Percentiles rank a stretch among this genome's conserved stretches.
Evolutionary conservation across 148 eudicot species (phyloP).

Genomic region (Simmondsia chinensis): DNA sequence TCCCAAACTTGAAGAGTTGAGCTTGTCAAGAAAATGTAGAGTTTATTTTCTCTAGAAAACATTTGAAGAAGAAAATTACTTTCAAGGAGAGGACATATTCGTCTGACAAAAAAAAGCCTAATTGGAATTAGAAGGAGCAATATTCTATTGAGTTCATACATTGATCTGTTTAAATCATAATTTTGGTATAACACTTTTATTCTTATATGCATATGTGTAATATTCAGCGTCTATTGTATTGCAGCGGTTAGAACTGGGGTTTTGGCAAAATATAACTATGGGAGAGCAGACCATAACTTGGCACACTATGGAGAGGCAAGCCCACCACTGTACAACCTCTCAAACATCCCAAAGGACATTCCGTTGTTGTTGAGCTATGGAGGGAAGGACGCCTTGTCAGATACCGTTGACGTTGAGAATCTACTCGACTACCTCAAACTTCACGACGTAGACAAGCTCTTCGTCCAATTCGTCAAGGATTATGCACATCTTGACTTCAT

Average conservation of each 20-base stretch:
- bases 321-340: slow-evolving; percentile 48
- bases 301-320: slow-evolving; percentile 37
- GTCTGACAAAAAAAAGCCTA: too few species aligned
- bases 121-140: too few species aligned
- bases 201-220: too few species aligned
- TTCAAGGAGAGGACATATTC: too few species aligned
- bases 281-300: slow-evolving; percentile 18
- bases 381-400: slow-evolving; percentile 49
- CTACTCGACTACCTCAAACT: slow-evolving; percentile 42
- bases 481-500: slow-evolving; percentile 76
- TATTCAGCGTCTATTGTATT: too few species aligned
- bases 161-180: too few species aligned
- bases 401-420: slow-evolving; percentile 34
- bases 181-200: too few species aligned
- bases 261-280: slow-evolving; percentile 53
- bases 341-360: slow-evolving; percentile 39
- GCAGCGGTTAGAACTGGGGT: slow-evolving; percentile 46
- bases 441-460: slow-evolving; percentile 50
- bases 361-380: slow-evolving; percentile 62
- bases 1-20: too few species aligned
- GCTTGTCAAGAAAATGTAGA: too few species aligned
- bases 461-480: slow-evolving; percentile 46
- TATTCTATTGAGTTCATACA: too few species aligned
- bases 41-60: too few species aligned
- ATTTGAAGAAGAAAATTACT: too few species aligned